Percentiles rank a stretch among this genome's conserved stretches.
Conservation (phyloP, 495 filamentous ascomycete genomes). For the Tetracladium marchalianum region DNA sequence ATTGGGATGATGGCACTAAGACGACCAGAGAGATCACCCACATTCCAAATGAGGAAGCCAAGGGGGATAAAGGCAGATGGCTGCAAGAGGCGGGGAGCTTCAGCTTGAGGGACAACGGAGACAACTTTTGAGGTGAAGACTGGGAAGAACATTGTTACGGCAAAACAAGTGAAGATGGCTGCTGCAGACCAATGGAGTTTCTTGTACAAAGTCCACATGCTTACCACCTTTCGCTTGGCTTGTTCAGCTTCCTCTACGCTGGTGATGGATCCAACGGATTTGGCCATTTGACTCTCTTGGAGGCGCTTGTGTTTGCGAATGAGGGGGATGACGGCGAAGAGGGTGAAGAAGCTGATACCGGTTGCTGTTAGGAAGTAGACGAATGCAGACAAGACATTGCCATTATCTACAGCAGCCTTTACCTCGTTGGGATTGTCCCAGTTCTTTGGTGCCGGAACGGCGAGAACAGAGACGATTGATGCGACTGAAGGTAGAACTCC, state of each 20-base stretch:
- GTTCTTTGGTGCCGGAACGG: slow-evolving; percentile 36
- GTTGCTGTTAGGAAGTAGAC: slow-evolving; percentile 89
- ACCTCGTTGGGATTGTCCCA: slow-evolving; percentile 1
- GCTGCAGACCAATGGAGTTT: slow-evolving; percentile 65
- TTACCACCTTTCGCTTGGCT: slow-evolving; percentile 44
- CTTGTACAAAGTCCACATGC: slow-evolving; percentile 53
- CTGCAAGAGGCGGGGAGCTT: slow-evolving; percentile 48
- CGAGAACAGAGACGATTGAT: slow-evolving; percentile 73
- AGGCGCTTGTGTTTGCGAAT: slow-evolving; percentile 32
- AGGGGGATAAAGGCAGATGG: slow-evolving; percentile 78
- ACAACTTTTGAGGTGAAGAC: slow-evolving; percentile 79
- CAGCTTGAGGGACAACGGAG: slow-evolving; percentile 49
- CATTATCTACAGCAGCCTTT: neutral
- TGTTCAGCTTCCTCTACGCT: slow-evolving; percentile 37
- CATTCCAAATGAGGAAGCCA: slow-evolving; percentile 88
- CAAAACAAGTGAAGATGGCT: slow-evolving; percentile 69
- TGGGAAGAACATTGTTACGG: slow-evolving; percentile 86
- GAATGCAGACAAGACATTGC: slow-evolving; percentile 60
- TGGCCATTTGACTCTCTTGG: slow-evolving; percentile 27
- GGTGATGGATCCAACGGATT: slow-evolving; percentile 26
- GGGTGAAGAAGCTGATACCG: slow-evolving; percentile 42
- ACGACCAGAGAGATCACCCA: slow-evolving; percentile 73
- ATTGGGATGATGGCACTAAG: slow-evolving; percentile 55
- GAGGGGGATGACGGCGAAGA: slow-evolving; percentile 45
- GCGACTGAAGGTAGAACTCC: slow-evolving; percentile 85